Evolutionary conservation across 2,329 filamentous ascomycete genomes (phyloP), one percentile per base, ranked within the genome.

Genomic region (Phaeosphaeria sp.): DNA sequence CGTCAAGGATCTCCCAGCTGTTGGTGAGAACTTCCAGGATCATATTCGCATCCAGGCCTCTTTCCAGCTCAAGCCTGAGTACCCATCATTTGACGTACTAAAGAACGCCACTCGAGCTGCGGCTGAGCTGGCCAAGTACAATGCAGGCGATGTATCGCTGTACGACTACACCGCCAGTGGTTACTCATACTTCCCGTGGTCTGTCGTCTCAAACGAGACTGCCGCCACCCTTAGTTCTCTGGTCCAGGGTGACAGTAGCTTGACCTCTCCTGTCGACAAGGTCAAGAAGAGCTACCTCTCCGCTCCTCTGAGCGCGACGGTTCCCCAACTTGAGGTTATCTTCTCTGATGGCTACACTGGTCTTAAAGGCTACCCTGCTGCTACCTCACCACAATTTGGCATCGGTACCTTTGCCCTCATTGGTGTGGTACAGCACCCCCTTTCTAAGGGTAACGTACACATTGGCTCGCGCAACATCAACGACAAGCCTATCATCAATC

Each of bases 331-430:
- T 1, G 79, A 82, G 63, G 59, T 81, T 36, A 79, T 81, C 55
- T 79, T 82, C 62, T 78, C 78, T 0, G 80, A 82, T 57, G 79
- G 79, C 2, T 82, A 81, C 65, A 79, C 78, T 0, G 80, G 81
- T 17, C 59, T 72, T 43, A 76, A 76, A 60, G 75, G 77, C 36
- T 72, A 73, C 44, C 69, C 69, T 1, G 59, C 61, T 2, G 58
- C 52, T 15, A 77, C 62, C 48, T 76, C 63, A 0, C 56, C 67
- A 0, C 58, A 67, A 6, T 70, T 67, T 39, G 69, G 71, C 18
- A 67, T 65, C n/a, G 55, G 57, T n/a, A 76, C 69, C 46, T 70
- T 74, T 48, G 66, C 72, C n/a, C 57, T 78, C 1, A 75, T 78
- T 27, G 71, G 69, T n/a, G 68, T 67, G 2, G 63, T 78, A 0